phyloP scores from a whole-genome alignment of 495 filamentous ascomycete genomes.

The Peziza echinospora region DNA sequence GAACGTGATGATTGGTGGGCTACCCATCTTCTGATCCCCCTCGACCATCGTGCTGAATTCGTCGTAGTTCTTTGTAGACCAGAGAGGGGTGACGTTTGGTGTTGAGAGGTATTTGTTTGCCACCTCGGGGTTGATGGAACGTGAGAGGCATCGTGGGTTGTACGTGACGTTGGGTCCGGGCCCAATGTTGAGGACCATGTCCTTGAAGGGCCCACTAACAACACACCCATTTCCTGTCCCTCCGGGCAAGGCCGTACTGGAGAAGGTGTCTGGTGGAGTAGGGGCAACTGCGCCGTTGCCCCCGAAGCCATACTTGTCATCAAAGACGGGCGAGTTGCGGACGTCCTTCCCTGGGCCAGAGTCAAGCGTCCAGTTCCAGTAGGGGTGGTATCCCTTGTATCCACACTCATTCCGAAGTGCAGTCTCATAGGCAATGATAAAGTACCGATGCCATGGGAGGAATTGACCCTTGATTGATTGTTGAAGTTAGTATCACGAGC shows the following conservation, averaged over 20 bases:
- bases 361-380: constrained; percentile 24
- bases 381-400: constrained; percentile 24
- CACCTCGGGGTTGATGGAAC: constrained; percentile 28
- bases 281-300: constrained; percentile 15
- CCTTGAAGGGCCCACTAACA: constrained; percentile 27
- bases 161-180: constrained; percentile 22
- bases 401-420: constrained; percentile 21
- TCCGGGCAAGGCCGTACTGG: no score
- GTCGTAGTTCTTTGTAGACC: constrained; percentile 20
- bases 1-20: constrained; percentile 22
- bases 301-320: constrained; percentile 16
- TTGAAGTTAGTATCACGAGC: constrained; percentile 20
- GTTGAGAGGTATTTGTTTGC: constrained; percentile 17
- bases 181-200: constrained; percentile 24
- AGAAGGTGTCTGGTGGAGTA: background rate
- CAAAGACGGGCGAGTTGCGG: constrained; percentile 17
- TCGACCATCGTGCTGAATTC: constrained; percentile 3
- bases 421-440: constrained; percentile 23
- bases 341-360: constrained; percentile 15
- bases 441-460: constrained; percentile 26
- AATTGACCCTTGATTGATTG: constrained; percentile 8
- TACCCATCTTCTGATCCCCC: constrained; percentile 2
- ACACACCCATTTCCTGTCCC: constrained; percentile 31
- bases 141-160: constrained; percentile 34
- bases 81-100: constrained; percentile 20